Percentiles rank a stretch among this genome's conserved stretches.
phyloP scores from a whole-genome alignment of 805 yeast species.

The Wickerhamomyces canadensis region DNA sequence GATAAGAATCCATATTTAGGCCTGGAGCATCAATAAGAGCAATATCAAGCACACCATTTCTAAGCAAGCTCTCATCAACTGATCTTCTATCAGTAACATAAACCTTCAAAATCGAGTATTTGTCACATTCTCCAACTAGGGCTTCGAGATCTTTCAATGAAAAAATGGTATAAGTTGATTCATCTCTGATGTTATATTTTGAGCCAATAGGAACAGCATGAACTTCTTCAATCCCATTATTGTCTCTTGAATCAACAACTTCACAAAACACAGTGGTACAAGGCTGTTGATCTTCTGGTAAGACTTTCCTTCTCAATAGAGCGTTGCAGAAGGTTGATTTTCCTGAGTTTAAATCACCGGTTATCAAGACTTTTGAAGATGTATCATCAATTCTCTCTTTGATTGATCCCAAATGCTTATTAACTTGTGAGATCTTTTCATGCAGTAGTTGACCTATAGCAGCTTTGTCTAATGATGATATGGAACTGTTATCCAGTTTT shows the following conservation, averaged over 20 bases:
- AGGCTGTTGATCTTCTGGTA: constrained; percentile 98
- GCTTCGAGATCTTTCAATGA: constrained; percentile 53
- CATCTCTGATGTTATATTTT: constrained; percentile 40
- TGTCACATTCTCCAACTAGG: constrained; percentile 69
- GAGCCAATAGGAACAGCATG: constrained; percentile 74
- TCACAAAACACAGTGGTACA: constrained; percentile 96
- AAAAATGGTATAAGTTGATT: constrained; percentile 56
- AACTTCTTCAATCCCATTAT: constrained; percentile 77
- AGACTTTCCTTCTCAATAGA: constrained; percentile 61
- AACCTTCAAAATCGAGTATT: constrained; percentile 67
- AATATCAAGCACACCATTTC: constrained; percentile 90
- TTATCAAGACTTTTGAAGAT: constrained; percentile 87
- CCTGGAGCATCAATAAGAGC: constrained; percentile 97
- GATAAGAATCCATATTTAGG: constrained; percentile 84
- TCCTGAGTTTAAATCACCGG: constrained; percentile 97
- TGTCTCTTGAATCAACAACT: constrained; percentile 77
- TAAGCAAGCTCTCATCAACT: constrained; percentile 61
- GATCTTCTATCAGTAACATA: constrained; percentile 75
- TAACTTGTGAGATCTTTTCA: constrained; percentile 57
- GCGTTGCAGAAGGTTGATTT: constrained; percentile 96
- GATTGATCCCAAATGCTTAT: constrained; percentile 63
- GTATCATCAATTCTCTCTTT: constrained; percentile 86
- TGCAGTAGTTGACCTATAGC: constrained; percentile 67
- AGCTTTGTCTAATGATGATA: constrained; percentile 56
- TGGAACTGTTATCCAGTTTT: constrained; percentile 42